These are phyloP conservation scores for Limonium bicolor DNA, from an alignment of 148 eudicot species.

Conservation along the genomic window DNA sequence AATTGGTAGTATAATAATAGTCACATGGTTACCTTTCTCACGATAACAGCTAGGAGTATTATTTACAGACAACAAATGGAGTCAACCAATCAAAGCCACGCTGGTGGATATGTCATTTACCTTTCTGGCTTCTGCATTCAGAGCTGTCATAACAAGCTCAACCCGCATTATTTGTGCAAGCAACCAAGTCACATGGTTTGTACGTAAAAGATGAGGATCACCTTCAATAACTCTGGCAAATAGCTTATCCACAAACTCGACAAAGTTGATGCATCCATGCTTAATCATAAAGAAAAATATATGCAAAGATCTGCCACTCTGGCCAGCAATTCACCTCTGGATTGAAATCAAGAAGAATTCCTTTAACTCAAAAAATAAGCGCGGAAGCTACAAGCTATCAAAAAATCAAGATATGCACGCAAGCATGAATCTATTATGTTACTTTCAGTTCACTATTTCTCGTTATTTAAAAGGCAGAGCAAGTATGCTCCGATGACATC, in stretches of 20 bases:
- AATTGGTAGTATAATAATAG: no score
- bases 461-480: no score
- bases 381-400: not conserved
- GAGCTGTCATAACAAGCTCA: conserved; percentile 85
- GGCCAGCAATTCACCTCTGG: conserved; percentile 93
- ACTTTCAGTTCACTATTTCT: no score
- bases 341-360: conserved; percentile 1
- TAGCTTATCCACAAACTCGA: conserved; percentile 91
- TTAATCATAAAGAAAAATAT: conserved; percentile 80
- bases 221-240: conserved; percentile 66
- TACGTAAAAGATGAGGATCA: conserved; percentile 60
- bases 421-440: no score
- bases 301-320: conserved; percentile 88
- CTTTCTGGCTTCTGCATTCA: conserved; percentile 78
- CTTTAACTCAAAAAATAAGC: not conserved
- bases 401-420: no score
- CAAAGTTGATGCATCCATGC: conserved; percentile 90
- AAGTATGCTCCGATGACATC: no score
- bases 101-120: no score
- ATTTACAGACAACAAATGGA: no score
- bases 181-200: conserved; percentile 95
- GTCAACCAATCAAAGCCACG: no score
- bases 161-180: conserved; percentile 78
- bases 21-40: no score
- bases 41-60: no score